Evolutionary conservation across 441 rosid genomes (phyloP), one percentile per base, ranked within the genome.

Genomic region (Erodium moschatum): DNA sequence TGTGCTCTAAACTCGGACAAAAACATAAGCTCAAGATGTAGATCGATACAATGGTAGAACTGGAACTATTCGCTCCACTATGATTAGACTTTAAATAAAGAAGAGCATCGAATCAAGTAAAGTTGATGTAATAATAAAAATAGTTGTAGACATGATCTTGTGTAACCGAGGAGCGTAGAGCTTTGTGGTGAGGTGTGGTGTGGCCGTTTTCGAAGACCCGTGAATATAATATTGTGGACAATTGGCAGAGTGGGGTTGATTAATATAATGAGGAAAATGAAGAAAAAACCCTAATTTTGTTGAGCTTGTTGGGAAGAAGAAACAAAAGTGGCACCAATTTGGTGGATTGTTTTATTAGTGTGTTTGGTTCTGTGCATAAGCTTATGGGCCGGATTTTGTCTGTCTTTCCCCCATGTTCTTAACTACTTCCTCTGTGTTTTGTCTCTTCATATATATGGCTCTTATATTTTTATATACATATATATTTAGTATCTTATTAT

Each of bases 1-100:
- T 85, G 58, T 87, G 78, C 77, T 68, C 84, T 40, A 75, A 73
- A 64, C 75, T 82, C 13, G 91, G 88, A 46, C 72, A 64, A 4
- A 73, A 42, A 54, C 50, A 46, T 20, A 79, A 68, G 67, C 46
- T 79, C 65, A 81, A 65, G 79, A 40, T 68, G 40, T 74, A 67
- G 58, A 42, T 29, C 31, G 31, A 29, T 29, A 29, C 31, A 29
- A 29, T 29, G 31, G 2, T 29, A 29, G 31, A 29, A 29, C 31
- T 29, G 3, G 31, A 29, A 29, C 31, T 29, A 29, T 29, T 29
- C 3, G 31, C 3, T 29, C 31, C 31, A 29, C 31, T 29, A 29
- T 29, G 31, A 29, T 29, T 29, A 29, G 4, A 29, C 31, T 29
- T 29, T 29, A 29, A 29, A 4, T 29, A 3, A 0, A 29, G 0